Percentiles rank a stretch among this genome's conserved stretches.
Conservation (phyloP, 257 asterid species). For the Nyctanthes arbortristis region DNA sequence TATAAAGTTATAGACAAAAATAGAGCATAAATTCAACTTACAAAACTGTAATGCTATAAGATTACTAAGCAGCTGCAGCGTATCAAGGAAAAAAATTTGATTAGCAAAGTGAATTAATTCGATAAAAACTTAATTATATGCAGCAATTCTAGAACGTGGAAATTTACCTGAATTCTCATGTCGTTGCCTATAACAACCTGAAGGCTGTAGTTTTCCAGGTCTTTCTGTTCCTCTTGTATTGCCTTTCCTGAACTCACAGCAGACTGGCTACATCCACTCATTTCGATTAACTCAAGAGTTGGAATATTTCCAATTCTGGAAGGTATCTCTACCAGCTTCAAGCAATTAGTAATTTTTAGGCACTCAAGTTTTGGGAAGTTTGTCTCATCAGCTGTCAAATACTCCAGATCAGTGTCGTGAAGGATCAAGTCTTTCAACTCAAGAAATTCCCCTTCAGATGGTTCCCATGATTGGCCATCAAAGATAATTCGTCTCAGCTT, state of each 20-base stretch:
- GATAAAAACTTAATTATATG: too few species aligned
- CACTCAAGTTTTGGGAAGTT: background rate
- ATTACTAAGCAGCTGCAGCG: too few species aligned
- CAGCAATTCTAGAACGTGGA: too few species aligned
- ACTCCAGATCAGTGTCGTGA: background rate
- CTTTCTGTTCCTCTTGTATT: slow-evolving; percentile 10
- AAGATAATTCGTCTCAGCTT: slow-evolving; percentile 4
- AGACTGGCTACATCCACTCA: background rate
- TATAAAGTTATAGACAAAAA: too few species aligned
- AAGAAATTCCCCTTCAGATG: slow-evolving; percentile 6
- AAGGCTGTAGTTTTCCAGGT: slow-evolving; percentile 8
- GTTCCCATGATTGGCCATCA: background rate
- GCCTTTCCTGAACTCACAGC: background rate
- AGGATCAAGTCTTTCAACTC: slow-evolving; percentile 7
- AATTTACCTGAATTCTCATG: too few species aligned
- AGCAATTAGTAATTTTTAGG: background rate
- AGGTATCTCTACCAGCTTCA: background rate
- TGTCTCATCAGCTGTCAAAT: background rate
- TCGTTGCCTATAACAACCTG: background rate
- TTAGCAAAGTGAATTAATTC: too few species aligned
- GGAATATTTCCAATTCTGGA: background rate
- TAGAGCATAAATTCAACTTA: too few species aligned
- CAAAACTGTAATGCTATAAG: too few species aligned
- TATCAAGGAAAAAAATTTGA: too few species aligned
- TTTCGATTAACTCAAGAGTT: background rate